Conservation (phyloP, 2,329 filamentous ascomycete species). For the Clonostachys rosea region DNA sequence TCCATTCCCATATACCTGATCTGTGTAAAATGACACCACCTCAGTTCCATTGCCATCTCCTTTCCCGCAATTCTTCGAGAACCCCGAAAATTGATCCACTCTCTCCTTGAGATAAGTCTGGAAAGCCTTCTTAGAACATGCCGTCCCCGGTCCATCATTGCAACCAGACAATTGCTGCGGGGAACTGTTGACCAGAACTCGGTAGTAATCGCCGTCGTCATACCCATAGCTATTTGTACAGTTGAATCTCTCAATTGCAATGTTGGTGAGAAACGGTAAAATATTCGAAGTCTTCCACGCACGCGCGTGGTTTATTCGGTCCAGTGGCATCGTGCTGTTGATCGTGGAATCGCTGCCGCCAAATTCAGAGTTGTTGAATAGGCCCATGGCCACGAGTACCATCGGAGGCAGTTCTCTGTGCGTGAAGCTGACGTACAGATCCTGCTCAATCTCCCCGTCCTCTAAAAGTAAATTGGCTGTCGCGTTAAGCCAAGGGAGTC, state of each 20-base stretch:
- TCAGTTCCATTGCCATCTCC: conserved; percentile 26
- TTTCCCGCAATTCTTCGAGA: conserved; percentile 29
- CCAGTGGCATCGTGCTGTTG: conserved; percentile 61
- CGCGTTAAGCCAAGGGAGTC: conserved; percentile 63
- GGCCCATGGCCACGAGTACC: conserved; percentile 60
- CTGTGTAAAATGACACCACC: conserved; percentile 22
- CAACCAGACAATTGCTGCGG: conserved; percentile 35
- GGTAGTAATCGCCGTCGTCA: conserved; percentile 43
- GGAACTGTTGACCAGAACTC: conserved; percentile 36
- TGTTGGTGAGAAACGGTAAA: conserved; percentile 61
- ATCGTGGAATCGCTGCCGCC: conserved; percentile 36
- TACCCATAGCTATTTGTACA: conserved; percentile 54
- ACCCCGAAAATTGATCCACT: conserved; percentile 29
- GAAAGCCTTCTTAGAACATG: conserved; percentile 32
- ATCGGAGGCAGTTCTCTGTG: conserved; percentile 65
- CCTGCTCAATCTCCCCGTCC: conserved; percentile 30
- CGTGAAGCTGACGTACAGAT: conserved; percentile 64
- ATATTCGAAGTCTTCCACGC: conserved; percentile 60
- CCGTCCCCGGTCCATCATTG: conserved; percentile 35
- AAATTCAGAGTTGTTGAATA: conserved; percentile 64
- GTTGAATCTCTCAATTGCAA: conserved; percentile 61
- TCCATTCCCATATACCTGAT: conserved; percentile 15
- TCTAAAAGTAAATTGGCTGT: conserved; percentile 45
- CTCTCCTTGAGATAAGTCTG: conserved; percentile 29
- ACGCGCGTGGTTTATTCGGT: conserved; percentile 57